Evolutionary conservation across 805 yeast genomes (phyloP).

Genomic region (Kodamaea kaohsiungensis): DNA sequence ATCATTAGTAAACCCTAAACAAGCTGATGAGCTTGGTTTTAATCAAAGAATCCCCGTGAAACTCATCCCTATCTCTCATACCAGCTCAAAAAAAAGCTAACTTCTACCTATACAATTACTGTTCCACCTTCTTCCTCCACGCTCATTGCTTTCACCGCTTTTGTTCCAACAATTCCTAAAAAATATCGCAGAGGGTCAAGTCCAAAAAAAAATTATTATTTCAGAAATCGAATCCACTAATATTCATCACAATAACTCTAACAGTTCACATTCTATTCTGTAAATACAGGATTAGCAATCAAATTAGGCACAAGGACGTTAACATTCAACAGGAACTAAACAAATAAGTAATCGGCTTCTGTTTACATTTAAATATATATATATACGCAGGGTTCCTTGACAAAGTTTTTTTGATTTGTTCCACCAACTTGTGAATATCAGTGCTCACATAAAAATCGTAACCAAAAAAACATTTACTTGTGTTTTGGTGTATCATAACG

Average conservation of each 20-base stretch:
- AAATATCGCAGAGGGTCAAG: not conserved
- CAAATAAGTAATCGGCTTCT: not conserved
- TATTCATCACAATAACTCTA: not conserved
- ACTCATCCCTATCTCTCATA: no score
- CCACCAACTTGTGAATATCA: constrained; percentile 1
- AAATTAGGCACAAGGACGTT: not conserved
- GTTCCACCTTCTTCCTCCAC: no score
- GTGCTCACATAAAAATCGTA: constrained; percentile 10
- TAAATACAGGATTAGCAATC: constrained; percentile 1
- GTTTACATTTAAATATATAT: constrained; percentile 1
- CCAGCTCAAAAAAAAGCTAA: no score
- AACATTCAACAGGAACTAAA: not conserved
- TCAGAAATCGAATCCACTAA: not conserved
- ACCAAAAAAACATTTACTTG: constrained; percentile 3
- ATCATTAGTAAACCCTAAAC: no score
- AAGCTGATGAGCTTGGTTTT: no score
- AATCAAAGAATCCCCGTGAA: no score
- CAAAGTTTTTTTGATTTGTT: not conserved
- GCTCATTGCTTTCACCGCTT: no score
- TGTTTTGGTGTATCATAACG: not conserved
- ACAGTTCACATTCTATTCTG: constrained; percentile 1
- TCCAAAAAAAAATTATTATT: not conserved
- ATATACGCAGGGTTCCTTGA: constrained; percentile 8
- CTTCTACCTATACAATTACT: no score
- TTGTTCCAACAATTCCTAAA: not conserved